Percentiles rank a stretch among this genome's conserved stretches.
Conservation (phyloP, 1,284 basidiomycete species). For the Cystobasidiaceae sp. region DNA sequence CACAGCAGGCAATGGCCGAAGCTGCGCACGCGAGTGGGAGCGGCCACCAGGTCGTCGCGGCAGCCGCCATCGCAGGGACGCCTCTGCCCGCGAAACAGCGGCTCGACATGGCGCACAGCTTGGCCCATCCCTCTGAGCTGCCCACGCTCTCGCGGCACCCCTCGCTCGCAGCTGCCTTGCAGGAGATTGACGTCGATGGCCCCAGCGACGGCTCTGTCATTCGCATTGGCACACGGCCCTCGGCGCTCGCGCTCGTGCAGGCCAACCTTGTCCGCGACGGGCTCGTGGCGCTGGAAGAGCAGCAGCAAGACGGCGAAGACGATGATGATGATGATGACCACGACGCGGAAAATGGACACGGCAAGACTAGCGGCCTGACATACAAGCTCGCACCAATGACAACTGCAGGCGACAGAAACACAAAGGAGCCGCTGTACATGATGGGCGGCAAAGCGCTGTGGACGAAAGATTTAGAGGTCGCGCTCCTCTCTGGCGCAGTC, state of each 20-base stretch:
- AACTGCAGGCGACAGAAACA: constrained; percentile 87
- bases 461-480: constrained; percentile 91
- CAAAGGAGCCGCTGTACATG: constrained; percentile 57
- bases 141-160: constrained; percentile 14
- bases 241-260: constrained; percentile 79
- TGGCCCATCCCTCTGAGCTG: background rate
- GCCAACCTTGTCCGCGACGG: constrained; percentile 65
- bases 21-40: too few species aligned
- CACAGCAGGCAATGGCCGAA: too few species aligned
- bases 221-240: constrained; percentile 69
- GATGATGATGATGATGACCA: background rate
- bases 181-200: constrained; percentile 16
- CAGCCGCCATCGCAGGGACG: too few species aligned
- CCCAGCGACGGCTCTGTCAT: constrained; percentile 2
- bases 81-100: background rate
- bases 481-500: constrained; percentile 64
- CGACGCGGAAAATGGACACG: background rate
- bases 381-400: constrained; percentile 69
- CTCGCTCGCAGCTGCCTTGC: constrained; percentile 16
- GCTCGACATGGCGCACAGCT: constrained; percentile 32
- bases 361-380: background rate
- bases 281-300: constrained; percentile 55
- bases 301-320: constrained; percentile 47
- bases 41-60: too few species aligned
- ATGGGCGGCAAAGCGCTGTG: constrained; percentile 69